These are phyloP conservation scores for Zygosaccharomyces bisporus DNA, from an alignment of 805 yeast species.

Conservation along the genomic window DNA sequence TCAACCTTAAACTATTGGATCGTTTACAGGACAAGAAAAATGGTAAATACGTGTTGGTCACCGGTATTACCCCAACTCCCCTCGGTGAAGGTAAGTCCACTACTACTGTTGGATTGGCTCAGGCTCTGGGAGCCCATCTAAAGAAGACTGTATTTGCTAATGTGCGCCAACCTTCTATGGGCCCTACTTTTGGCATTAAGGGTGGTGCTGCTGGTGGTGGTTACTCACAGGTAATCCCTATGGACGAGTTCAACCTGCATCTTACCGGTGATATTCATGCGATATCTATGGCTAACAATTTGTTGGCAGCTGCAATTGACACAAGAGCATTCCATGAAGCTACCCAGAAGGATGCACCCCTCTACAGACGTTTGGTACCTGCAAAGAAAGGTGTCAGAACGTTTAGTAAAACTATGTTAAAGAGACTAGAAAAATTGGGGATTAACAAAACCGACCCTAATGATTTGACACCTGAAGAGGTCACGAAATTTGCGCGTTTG, in stretches of 20 bases:
- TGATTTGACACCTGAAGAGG: constrained; percentile 67
- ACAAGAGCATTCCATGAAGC: constrained; percentile 81
- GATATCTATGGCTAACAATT: constrained; percentile 74
- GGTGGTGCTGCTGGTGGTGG: constrained; percentile 95
- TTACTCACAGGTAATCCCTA: constrained; percentile 80
- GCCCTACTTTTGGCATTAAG: constrained; percentile 83
- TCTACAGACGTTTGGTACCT: constrained; percentile 73
- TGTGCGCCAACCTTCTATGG: constrained; percentile 86
- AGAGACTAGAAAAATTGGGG: constrained; percentile 63
- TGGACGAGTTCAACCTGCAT: constrained; percentile 86
- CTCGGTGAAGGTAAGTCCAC: constrained; percentile 85
- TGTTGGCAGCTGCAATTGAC: constrained; percentile 81
- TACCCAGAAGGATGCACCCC: constrained; percentile 68
- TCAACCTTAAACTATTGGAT: constrained; percentile 57
- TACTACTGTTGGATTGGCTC: constrained; percentile 78
- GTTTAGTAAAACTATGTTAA: constrained; percentile 65
- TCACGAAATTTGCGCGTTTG: constrained; percentile 58
- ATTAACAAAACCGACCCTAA: constrained; percentile 68
- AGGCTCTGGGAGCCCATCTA: constrained; percentile 75
- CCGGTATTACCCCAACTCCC: constrained; percentile 85
- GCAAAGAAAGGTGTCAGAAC: constrained; percentile 64
- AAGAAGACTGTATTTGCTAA: constrained; percentile 68
- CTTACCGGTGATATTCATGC: constrained; percentile 86
- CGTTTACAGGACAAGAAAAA: constrained; percentile 56
- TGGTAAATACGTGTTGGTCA: constrained; percentile 71